Base-by-base conservation (phyloP, 768 basidiomycete genomes). In the Hemileccinum rubropunctum region DNA sequence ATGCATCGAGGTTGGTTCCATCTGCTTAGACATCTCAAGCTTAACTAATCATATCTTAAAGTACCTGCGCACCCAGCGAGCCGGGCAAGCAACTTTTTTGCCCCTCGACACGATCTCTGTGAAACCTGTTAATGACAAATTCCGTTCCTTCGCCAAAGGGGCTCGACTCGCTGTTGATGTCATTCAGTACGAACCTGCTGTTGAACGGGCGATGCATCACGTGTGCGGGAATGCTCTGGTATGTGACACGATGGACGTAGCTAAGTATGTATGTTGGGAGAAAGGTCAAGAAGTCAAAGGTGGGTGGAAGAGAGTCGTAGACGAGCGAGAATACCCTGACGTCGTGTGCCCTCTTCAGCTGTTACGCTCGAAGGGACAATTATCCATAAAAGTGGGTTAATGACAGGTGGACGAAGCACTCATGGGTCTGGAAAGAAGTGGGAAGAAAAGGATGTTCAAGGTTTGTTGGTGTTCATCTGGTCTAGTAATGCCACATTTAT, bases 81-180 rank as follows among this genome's bases (percentile, higher is more conserved):
- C 89, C 0, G 97, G 95, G 1, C 91, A 94, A 70, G 95, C 95
- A 12, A 99, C 97, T 0, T 98, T 98, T 73, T 88, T 99, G 40
- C 97, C 97, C 0, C 84, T 99, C n/a, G 95, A 98, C 66, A 95
- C 93, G 9, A 95, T 98, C 57, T 91, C 93, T 63, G 87, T 88
- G 30, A 98, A 95, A 66, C 85, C 93, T 2, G 77, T 93, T 55
- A 93, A 94, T 56, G 97, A 98, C 71, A 94, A 93, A 66, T 93
- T 90, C 71, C 85, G 97, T 20, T 86, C 88, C 6, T 91, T 95
- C 62, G 91, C 88, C 3, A 91, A 92, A 58, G 91, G 90, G 0
- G 88, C 90, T 4, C 74, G 91, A 38, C 74, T 94, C 7, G 92
- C 91, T 6, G 85, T 94, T 23, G 91, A 95, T 58, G 83, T 92